Conservation (phyloP, 2,329 filamentous ascomycete species). For the Cladosporium sp. region DNA sequence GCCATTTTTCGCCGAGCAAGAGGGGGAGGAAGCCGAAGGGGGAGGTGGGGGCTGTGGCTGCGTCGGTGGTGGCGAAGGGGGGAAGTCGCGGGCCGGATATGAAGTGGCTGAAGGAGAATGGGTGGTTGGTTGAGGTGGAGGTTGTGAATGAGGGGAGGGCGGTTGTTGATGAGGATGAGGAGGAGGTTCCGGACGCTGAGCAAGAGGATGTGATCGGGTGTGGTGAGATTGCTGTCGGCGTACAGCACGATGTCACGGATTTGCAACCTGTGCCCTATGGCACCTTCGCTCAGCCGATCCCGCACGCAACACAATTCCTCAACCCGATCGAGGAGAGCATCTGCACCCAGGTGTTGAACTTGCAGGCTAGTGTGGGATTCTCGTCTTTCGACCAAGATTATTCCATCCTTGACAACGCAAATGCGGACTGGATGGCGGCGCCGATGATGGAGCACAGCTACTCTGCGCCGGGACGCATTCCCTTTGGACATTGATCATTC, state of each 20-base stretch:
- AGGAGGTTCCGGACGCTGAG: too few species aligned
- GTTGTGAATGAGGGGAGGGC: conserved; percentile 22
- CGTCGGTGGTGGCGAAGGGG: conserved; percentile 58
- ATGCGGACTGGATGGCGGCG: background rate
- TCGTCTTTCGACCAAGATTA: conserved; percentile 10
- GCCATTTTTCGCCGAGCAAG: conserved; percentile 73
- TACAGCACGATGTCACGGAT: too few species aligned
- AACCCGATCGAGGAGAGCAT: conserved; percentile 11
- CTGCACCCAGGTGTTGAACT: conserved; percentile 11
- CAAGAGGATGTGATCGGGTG: too few species aligned
- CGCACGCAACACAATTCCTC: background rate
- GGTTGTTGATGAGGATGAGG: background rate
- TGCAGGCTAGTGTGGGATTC: conserved; percentile 5
- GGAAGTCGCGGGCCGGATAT: conserved; percentile 44
- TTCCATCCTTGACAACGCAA: background rate
- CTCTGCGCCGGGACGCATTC: conserved; percentile 13
- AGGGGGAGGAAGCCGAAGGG: conserved; percentile 52
- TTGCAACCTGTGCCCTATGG: too few species aligned
- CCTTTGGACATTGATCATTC: too few species aligned
- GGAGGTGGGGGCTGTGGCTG: conserved; percentile 48
- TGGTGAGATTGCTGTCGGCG: too few species aligned
- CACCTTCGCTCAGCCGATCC: too few species aligned
- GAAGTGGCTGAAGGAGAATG: conserved; percentile 25
- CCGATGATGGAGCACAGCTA: conserved; percentile 18
- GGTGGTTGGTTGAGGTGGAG: conserved; percentile 46